Percentiles rank a stretch among this genome's conserved stretches.
These are phyloP conservation scores for Colletotrichum siamense DNA, from an alignment of 2,329 filamentous ascomycete species.

Conservation along the genomic window DNA sequence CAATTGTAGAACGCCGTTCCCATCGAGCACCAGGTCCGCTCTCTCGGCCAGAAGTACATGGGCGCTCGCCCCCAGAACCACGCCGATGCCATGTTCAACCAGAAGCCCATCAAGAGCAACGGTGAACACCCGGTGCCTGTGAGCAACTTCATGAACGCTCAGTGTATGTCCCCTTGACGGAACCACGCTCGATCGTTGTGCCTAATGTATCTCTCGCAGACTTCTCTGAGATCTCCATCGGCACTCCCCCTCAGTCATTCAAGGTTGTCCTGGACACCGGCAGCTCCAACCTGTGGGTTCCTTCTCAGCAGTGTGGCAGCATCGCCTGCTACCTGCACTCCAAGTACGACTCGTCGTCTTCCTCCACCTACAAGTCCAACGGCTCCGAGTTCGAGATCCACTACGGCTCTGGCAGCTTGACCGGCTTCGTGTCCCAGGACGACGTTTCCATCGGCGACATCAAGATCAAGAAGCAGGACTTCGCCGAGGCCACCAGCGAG, in stretches of 20 bases:
- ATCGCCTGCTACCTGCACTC: slow-evolving; percentile 98
- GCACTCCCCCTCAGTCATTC: slow-evolving; percentile 91
- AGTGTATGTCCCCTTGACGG: slow-evolving; percentile 71
- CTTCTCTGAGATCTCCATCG: slow-evolving; percentile 95
- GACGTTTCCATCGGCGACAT: slow-evolving; percentile 87
- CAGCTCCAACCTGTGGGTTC: slow-evolving; percentile 99
- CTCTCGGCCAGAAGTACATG: slow-evolving; percentile 96
- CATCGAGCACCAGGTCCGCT: slow-evolving; percentile 81
- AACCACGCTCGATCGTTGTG: background rate
- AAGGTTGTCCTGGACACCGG: slow-evolving; percentile 99
- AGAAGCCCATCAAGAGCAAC: slow-evolving; percentile 69
- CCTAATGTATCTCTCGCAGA: slow-evolving; percentile 56
- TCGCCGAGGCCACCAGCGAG: slow-evolving; percentile 95
- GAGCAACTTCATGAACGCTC: slow-evolving; percentile 97
- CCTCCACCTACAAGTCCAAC: slow-evolving; percentile 92
- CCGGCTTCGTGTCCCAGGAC: slow-evolving; percentile 93
- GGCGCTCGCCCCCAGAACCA: slow-evolving; percentile 75
- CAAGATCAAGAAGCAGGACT: slow-evolving; percentile 86
- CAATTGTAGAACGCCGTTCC: slow-evolving; percentile 70
- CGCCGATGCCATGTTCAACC: slow-evolving; percentile 80
- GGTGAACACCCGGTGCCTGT: slow-evolving; percentile 83
- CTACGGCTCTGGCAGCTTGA: slow-evolving; percentile 94
- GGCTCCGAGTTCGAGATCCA: slow-evolving; percentile 90
- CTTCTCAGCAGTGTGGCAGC: slow-evolving; percentile 85
- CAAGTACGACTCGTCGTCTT: slow-evolving; percentile 93